phyloP scores from a whole-genome alignment of 2,329 filamentous ascomycete genomes.

The Aspergillus spinulosporus region DNA sequence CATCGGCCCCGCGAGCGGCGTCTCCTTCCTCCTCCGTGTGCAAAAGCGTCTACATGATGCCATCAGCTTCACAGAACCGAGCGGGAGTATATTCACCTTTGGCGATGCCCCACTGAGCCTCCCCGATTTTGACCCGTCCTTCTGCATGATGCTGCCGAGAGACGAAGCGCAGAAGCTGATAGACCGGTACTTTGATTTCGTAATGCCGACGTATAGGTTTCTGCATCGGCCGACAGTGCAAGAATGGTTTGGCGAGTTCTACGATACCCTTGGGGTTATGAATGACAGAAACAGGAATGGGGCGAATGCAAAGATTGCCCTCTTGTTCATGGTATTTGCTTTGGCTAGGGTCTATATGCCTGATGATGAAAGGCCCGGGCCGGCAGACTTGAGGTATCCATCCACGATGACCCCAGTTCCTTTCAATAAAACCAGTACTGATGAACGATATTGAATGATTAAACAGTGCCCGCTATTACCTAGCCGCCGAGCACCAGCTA shows the following conservation, averaged over 20 bases:
- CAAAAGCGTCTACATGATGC: conserved; percentile 23
- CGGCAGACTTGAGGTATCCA: conserved; percentile 3
- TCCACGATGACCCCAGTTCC: background rate
- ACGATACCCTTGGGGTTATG: conserved; percentile 41
- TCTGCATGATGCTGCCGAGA: conserved; percentile 44
- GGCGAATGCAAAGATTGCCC: conserved; percentile 35
- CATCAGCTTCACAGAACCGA: conserved; percentile 4
- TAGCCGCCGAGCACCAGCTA: conserved; percentile 35
- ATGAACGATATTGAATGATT: background rate
- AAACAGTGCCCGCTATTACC: conserved; percentile 6
- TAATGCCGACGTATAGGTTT: conserved; percentile 49
- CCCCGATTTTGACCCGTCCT: conserved; percentile 46
- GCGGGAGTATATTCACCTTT: conserved; percentile 22
- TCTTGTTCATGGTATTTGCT: conserved; percentile 14
- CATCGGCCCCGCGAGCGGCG: conserved; percentile 24
- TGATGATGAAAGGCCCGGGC: conserved; percentile 6
- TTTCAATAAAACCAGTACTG: too few relatives aligned
- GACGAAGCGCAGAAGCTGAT: conserved; percentile 34
- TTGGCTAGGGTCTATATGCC: conserved; percentile 7
- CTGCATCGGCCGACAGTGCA: conserved; percentile 46
- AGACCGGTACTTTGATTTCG: conserved; percentile 47
- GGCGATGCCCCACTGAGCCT: conserved; percentile 45
- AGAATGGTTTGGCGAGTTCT: conserved; percentile 49
- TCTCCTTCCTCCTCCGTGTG: conserved; percentile 25
- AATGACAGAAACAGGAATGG: conserved; percentile 39